Evolutionary conservation across 2,329 filamentous ascomycete genomes (phyloP), one percentile per base, ranked within the genome.

Genomic region (Fusarium temperatum): DNA sequence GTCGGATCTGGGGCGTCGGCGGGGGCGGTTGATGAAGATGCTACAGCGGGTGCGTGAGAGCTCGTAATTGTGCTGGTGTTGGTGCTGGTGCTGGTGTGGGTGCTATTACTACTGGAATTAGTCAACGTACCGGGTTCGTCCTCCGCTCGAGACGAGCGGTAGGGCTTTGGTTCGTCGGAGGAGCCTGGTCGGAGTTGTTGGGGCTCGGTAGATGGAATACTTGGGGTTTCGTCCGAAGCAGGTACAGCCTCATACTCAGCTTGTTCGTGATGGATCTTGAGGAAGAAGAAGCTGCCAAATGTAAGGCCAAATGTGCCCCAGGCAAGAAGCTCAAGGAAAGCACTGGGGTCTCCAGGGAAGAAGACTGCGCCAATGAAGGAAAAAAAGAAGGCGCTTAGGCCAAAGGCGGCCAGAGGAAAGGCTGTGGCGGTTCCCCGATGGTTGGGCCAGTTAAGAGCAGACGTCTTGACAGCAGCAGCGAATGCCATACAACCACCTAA

Each of bases 371-470:
- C 94, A 39, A 97, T 83, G 6, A 92, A 87, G 1, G 96, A 96
- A 84, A 98, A 99, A 85, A 98, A 97, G 84, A 99, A 96, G 62
- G 96, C 96, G 81, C 95, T 98, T 65, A 99, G 85, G 7, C 96
- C 96, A 80, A 98, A 98, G 7, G 94, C 95, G 64, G 96, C 94
- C 63, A 98, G 84, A 11, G 96, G 96, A 77, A 98, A 96, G 3
- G 95, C 95, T 11, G 96, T 98, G 11, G 96, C 96, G 8, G 96
- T 98, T 63, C 96, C 96, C 73, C 96, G 90, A 81, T 97, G 93
- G 66, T 92, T 89, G 18, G 96, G 96, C 90, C 95, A 98, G 83
- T 98, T 98, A 74, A 96, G 88, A 15, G 95, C 95, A 56, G 93
- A 95, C 80, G 86, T 86, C 81, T 99, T 99, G 80, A 99, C 90